Evolutionary conservation across 1,139 yeast species (phyloP), one percentile per base, ranked within the genome.

Genomic region (Kazachstania sp.): DNA sequence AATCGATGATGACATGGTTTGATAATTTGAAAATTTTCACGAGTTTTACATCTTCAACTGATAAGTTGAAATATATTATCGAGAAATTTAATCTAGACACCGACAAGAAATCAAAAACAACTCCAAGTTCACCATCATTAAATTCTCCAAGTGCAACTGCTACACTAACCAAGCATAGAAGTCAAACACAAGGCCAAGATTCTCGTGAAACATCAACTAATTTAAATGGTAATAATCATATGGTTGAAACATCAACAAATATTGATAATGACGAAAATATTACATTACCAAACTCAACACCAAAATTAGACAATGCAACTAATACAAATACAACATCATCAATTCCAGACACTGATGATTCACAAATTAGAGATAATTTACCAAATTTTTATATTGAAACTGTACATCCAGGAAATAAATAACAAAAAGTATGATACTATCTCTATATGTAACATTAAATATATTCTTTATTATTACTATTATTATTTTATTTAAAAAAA

Each of bases 1-100:
- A 80, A 42, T 71, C 76, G 43, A 84, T 88, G 90, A 79, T 83
- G 60, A 77, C 74, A 28, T 92, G 98, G 98, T 86, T 78, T 65
- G 77, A 77, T 53, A 95, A 86, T 61, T 73, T 90, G 54, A 80
- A 80, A 59, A 72, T 72, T 39, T 71, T 87, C 59, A 84, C 66
- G 1, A 54, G 59, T 5, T 55, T 58, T 18, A 51, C 57, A 16
- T 56, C 54, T 42, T 51, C 58, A 5, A 53, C 58, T 29, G 57
- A 59, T 37, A 63, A 61, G 48, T 49, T 56, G 2, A 60, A 57
- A 48, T 56, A 56, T 43, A 60, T 63, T 35, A 52, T 45, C 31
- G 43, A 45, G 6, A 54, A 53, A 29, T 49, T 61, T 31, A 53
- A 55, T 40, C 43, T 60, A 37, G 54, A 58, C 29, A 30, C 48